Evolutionary conservation across 768 basidiomycete species (phyloP), one percentile per base, ranked within the genome.

Genomic region (Boletus rubroflammeus): DNA sequence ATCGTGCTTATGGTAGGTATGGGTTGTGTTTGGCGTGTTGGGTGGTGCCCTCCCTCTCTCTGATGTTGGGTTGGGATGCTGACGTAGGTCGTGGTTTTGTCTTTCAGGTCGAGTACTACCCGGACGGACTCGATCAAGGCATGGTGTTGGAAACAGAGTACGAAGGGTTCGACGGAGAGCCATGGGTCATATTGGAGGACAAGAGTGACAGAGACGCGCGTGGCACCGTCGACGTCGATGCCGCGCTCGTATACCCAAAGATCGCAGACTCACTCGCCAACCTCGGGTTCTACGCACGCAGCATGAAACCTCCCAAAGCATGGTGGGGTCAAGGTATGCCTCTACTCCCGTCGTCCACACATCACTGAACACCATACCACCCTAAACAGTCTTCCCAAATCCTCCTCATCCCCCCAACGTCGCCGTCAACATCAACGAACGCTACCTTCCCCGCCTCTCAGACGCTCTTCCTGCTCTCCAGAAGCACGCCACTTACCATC

Each of bases 351-450:
- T n/a, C 14, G 28, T 25, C 7, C 13, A 23, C 14, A 35, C 28
- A 10, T 32, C 6, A 21, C 23, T 36, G 19, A 52, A 8, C 39
- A 13, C 11, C 2, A 38, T 13, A 3, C 15, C 7, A 23, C 32
- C n/a, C 29, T 8, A 13, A 13, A 3, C 21, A 64, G 63, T 54
- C 15, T 50, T 64, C 29, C 45, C 39, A 25, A 62, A 47, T 21
- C 63, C 63, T 19, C 62, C 62, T 3, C 36, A 61, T 15, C 63
- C 63, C 1, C 72, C 67, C 13, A 76, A 85, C 63, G 63, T 83
- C 50, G 66, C 84, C 21, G 77, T 85, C 68, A 87, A 86, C 65
- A 76, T 85, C 46, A 83, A 81, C 45, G 85, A 87, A 66, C 72
- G 77, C 1, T 61, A 71, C 0, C 69, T 79, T 39, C 62, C 76